These are phyloP conservation scores for Calonectria crousiana DNA, from an alignment of 2,329 filamentous ascomycete species.

Conservation along the genomic window DNA sequence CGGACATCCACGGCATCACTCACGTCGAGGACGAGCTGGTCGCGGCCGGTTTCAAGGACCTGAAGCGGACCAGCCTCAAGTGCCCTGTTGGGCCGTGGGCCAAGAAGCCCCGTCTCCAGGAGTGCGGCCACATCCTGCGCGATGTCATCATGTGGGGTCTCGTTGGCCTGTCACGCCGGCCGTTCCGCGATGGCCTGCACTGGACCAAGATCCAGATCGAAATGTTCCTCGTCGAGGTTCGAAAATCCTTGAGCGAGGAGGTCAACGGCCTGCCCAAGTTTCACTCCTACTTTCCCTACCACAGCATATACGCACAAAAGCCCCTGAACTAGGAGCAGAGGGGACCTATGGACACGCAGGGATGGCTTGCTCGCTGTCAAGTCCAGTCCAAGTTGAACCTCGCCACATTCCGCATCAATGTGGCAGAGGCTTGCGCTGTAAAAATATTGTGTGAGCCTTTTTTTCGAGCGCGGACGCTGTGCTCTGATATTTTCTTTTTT, in stretches of 20 bases:
- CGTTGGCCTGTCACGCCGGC: slow-evolving; percentile 52
- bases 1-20: slow-evolving; percentile 56
- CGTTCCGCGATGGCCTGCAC: slow-evolving; percentile 53
- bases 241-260: slow-evolving; percentile 53
- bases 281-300: slow-evolving; percentile 56
- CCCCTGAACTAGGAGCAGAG: slow-evolving; percentile 38
- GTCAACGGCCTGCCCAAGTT: slow-evolving; percentile 48
- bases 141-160: slow-evolving; percentile 57
- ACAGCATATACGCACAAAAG: slow-evolving; percentile 54
- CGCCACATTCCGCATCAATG: neutral
- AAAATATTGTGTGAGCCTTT: neutral
- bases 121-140: slow-evolving; percentile 60
- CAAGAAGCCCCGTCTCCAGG: slow-evolving; percentile 53
- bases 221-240: slow-evolving; percentile 58
- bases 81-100: slow-evolving; percentile 64
- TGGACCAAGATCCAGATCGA: slow-evolving; percentile 58
- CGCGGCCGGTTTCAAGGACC: slow-evolving; percentile 56
- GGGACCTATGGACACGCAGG: neutral
- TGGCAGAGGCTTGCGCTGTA: neutral
- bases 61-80: slow-evolving; percentile 58
- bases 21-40: slow-evolving; percentile 51
- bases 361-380: neutral
- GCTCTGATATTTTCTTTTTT: neutral
- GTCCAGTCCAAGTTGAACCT: neutral
- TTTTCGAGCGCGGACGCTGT: neutral